Conservation (phyloP, 2,329 filamentous ascomycete species). For the Stagonosporopsis cucurbitacearum region DNA sequence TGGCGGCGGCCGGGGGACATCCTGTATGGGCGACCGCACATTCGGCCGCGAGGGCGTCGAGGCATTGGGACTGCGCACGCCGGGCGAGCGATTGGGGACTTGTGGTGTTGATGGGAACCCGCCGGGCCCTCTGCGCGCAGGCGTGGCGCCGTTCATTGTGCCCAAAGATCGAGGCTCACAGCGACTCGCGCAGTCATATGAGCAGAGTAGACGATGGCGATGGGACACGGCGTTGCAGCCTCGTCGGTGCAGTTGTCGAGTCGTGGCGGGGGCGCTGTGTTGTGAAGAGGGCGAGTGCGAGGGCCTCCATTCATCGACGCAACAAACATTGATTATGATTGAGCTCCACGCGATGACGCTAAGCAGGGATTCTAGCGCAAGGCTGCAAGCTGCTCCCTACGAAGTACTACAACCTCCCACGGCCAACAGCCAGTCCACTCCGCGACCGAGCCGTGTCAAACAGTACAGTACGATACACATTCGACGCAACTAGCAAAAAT, state of each 20-base stretch:
- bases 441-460: background rate
- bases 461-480: no score
- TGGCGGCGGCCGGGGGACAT: constrained; percentile 37
- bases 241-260: background rate
- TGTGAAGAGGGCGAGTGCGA: no score
- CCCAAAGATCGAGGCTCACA: constrained; percentile 6
- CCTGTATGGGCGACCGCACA: constrained; percentile 42
- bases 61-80: constrained; percentile 32
- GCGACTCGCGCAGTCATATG: constrained; percentile 7
- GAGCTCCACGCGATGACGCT: constrained; percentile 11
- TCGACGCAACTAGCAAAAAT: background rate
- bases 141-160: constrained; percentile 80
- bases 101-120: constrained; percentile 79
- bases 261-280: constrained; percentile 3
- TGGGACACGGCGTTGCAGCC: constrained; percentile 1
- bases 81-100: constrained; percentile 50
- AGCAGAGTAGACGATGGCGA: background rate
- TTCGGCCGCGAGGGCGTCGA: constrained; percentile 41
- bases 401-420: constrained; percentile 1
- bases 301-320: constrained; percentile 4
- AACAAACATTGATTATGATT: constrained; percentile 12
- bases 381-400: background rate
- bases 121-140: constrained; percentile 72
- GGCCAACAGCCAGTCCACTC: background rate
- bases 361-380: constrained; percentile 8